phyloP scores from a whole-genome alignment of 495 filamentous ascomycete genomes.

The Lichina pygmaea region DNA sequence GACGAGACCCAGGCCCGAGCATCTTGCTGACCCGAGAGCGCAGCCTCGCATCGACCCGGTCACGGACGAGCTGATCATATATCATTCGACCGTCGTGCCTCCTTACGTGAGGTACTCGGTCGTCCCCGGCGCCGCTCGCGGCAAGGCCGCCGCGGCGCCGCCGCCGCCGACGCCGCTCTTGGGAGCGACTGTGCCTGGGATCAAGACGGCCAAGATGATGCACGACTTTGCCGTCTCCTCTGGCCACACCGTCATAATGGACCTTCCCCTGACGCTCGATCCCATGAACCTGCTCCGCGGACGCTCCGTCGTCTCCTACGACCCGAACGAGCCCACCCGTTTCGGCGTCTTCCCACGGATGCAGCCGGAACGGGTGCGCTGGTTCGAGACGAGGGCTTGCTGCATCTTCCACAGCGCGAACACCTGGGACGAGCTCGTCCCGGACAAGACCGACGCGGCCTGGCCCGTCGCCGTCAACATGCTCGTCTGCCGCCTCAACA shows the following conservation, averaged over 20 bases:
- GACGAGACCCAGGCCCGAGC: neutral
- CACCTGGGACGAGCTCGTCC: slow-evolving; percentile 22
- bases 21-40: neutral
- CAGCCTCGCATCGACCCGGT: slow-evolving; percentile 27
- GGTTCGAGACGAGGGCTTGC: slow-evolving; percentile 36
- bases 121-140: slow-evolving; percentile 12
- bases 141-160: neutral
- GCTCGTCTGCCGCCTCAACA: slow-evolving; percentile 33
- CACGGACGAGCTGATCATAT: slow-evolving; percentile 33
- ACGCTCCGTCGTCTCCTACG: slow-evolving; percentile 25
- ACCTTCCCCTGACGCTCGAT: slow-evolving; percentile 34
- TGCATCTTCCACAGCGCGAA: slow-evolving; percentile 44
- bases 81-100: slow-evolving; percentile 28
- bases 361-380: slow-evolving; percentile 22
- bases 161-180: slow-evolving; percentile 9
- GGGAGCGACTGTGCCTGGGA: slow-evolving; percentile 24
- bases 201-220: slow-evolving; percentile 38
- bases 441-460: slow-evolving; percentile 4
- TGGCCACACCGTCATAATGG: slow-evolving; percentile 32
- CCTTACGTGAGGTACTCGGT: slow-evolving; percentile 42
- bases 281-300: slow-evolving; percentile 26
- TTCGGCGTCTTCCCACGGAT: slow-evolving; percentile 37
- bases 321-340: slow-evolving; percentile 22
- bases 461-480: slow-evolving; percentile 20
- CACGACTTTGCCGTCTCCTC: slow-evolving; percentile 40